Conservation (phyloP, 305 asterid species). For the Andrographis paniculata region DNA sequence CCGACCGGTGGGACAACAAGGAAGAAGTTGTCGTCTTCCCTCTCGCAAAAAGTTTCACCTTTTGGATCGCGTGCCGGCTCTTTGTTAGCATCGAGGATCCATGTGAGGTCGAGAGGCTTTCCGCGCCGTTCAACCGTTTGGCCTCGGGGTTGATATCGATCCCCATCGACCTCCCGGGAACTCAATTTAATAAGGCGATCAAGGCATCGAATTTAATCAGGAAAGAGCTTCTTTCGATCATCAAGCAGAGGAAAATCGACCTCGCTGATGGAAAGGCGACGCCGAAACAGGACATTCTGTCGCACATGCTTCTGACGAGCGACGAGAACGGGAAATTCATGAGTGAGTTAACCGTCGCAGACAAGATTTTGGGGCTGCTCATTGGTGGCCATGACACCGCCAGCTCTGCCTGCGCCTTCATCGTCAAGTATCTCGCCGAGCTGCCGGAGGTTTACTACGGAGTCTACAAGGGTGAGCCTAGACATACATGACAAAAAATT, state of each 20-base stretch:
- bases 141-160: constrained; percentile 17
- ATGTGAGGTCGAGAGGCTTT: constrained; percentile 10
- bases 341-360: constrained; percentile 55
- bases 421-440: constrained; percentile 70
- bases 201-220: constrained; percentile 16
- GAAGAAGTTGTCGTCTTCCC: constrained; percentile 11
- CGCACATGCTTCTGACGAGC: constrained; percentile 17
- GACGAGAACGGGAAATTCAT: constrained; percentile 58
- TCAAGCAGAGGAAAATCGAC: constrained; percentile 15
- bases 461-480: constrained; percentile 49
- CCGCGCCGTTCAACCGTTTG: constrained; percentile 15
- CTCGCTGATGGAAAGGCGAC: constrained; percentile 16
- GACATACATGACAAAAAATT: too few species aligned
- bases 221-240: constrained; percentile 9
- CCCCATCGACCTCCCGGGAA: constrained; percentile 21
- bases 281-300: constrained; percentile 20
- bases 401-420: constrained; percentile 69
- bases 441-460: constrained; percentile 48
- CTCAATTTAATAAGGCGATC: constrained; percentile 12
- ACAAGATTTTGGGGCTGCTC: constrained; percentile 64
- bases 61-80: constrained; percentile 17
- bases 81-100: constrained; percentile 20
- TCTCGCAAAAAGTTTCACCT: constrained; percentile 16
- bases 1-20: constrained; percentile 16
- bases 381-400: constrained; percentile 87